These are phyloP conservation scores for Malus hybrid DNA, from an alignment of 331 rosid species.

Conservation along the genomic window DNA sequence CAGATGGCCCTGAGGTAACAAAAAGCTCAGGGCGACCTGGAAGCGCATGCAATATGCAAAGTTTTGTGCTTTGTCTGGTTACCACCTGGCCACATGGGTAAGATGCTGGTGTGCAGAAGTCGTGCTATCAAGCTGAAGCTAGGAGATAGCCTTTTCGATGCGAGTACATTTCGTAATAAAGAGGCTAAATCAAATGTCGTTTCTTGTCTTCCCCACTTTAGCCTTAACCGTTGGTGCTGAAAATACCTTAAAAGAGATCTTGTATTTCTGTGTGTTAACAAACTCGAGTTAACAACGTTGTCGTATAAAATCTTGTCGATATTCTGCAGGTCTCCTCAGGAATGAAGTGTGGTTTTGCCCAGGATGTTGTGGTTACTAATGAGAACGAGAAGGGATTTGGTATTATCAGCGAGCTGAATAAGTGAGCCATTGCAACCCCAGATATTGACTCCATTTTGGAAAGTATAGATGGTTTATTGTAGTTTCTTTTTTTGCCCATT, in stretches of 20 bases:
- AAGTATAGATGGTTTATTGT: conserved; percentile 38
- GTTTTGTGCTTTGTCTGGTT: conserved; percentile 35
- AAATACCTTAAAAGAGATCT: background rate
- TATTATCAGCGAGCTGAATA: conserved; percentile 54
- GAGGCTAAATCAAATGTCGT: background rate
- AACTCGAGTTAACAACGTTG: background rate
- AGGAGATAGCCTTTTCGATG: conserved; percentile 72
- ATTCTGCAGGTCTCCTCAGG: conserved; percentile 70
- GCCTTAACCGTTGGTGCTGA: background rate
- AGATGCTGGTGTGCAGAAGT: conserved; percentile 73
- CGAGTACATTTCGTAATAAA: conserved; percentile 32
- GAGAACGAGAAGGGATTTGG: conserved; percentile 52
- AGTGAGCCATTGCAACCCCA: conserved; percentile 56
- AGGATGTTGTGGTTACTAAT: conserved; percentile 60
- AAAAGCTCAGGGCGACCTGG: conserved; percentile 16
- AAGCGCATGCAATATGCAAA: conserved; percentile 13
- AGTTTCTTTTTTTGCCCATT: background rate
- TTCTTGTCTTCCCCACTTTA: background rate
- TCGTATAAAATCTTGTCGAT: background rate
- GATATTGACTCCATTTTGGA: conserved; percentile 50
- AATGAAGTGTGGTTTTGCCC: conserved; percentile 54
- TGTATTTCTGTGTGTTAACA: background rate
- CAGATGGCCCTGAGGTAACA: conserved; percentile 17
- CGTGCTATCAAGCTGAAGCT: conserved; percentile 75
- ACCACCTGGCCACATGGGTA: conserved; percentile 75